Conservation (phyloP, 176 grass and related monocot genomes). For the Panicum miliaceum region DNA sequence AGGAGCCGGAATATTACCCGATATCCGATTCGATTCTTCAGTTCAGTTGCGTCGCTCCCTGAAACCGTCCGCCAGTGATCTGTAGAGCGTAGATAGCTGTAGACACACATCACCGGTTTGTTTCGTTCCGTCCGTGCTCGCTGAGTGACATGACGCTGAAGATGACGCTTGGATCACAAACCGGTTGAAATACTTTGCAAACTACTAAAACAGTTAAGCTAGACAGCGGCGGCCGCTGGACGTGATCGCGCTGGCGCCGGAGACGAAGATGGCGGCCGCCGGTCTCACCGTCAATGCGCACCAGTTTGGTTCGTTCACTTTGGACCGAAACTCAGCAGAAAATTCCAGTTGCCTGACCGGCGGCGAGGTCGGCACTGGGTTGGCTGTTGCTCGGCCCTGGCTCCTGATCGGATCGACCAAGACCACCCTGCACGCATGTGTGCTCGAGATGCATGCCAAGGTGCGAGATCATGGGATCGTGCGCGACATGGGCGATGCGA, state of each 20-base stretch:
- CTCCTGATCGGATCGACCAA: not conserved
- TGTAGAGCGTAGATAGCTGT: not conserved
- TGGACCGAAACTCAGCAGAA: not conserved
- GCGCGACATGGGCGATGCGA: slow-evolving; percentile 5
- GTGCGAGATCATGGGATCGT: slow-evolving; percentile 24
- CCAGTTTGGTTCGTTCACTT: not conserved
- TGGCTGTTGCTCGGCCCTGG: not conserved
- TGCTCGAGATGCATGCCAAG: not conserved
- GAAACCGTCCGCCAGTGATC: not conserved
- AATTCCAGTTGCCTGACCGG: not conserved
- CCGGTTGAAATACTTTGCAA: too few species aligned
- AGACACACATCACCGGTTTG: not conserved
- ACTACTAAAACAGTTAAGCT: too few species aligned
- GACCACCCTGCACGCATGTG: not conserved
- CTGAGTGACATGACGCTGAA: not conserved
- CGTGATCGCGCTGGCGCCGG: not conserved
- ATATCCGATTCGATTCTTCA: slow-evolving; percentile 18
- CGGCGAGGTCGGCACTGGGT: not conserved
- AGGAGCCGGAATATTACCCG: slow-evolving; percentile 31
- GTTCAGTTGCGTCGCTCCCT: slow-evolving; percentile 2
- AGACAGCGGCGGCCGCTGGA: not conserved
- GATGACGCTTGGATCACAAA: not conserved
- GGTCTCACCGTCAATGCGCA: not conserved
- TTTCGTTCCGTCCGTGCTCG: not conserved
- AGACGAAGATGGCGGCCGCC: not conserved